Percentiles rank a stretch among this genome's conserved stretches.
Evolutionary conservation across 352 stramenopile species (phyloP).

Genomic region (Chrysophaeum taylorii): DNA sequence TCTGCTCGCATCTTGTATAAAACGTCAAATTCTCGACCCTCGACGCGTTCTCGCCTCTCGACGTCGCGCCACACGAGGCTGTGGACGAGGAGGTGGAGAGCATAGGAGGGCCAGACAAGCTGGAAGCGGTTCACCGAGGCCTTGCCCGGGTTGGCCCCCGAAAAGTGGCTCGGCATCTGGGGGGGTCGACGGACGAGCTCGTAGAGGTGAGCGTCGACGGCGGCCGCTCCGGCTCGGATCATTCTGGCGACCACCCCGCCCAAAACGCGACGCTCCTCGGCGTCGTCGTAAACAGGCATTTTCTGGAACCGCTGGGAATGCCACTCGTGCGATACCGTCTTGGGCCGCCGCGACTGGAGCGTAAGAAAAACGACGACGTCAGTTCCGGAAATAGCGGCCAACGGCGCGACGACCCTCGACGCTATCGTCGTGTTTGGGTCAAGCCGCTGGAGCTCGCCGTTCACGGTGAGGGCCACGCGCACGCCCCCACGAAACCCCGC

Average conservation of each 20-base stretch:
- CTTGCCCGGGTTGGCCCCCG: conserved; percentile 3
- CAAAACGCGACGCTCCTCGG: neutral
- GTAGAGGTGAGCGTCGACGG: conserved; percentile 1
- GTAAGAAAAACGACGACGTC: conserved; percentile 1
- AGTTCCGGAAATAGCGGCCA: neutral
- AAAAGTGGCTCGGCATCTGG: neutral
- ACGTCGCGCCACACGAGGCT: neutral
- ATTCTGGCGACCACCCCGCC: neutral
- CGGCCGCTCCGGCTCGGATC: neutral
- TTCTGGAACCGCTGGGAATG: neutral
- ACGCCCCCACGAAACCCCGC: neutral
- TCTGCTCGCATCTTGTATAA: conserved; percentile 4
- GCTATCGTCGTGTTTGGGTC: neutral
- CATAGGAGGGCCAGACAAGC: conserved; percentile 1
- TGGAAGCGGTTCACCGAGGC: neutral
- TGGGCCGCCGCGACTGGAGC: neutral
- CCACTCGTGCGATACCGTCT: neutral
- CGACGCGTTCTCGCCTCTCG: neutral
- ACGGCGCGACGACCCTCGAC: neutral
- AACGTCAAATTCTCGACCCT: neutral
- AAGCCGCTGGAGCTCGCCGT: neutral
- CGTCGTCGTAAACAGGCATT: neutral
- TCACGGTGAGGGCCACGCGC: neutral
- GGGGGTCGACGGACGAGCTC: neutral
- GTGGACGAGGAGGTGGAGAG: conserved; percentile 8